Evolutionary conservation across 352 stramenopile species (phyloP), one percentile per base, ranked within the genome.

Genomic region (Pythium phragmitis): DNA sequence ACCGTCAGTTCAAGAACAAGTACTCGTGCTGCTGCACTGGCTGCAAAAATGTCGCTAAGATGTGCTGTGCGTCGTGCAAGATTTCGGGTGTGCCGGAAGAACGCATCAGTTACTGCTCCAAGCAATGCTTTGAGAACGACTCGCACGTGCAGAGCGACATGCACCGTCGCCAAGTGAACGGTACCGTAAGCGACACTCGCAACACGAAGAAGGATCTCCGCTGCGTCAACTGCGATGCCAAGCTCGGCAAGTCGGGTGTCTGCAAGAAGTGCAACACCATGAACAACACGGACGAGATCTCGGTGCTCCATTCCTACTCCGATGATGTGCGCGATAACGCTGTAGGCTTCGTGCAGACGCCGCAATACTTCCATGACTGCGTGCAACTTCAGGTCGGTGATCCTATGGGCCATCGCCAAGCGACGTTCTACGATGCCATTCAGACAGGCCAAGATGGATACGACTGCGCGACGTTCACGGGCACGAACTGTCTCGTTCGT

Each of bases 31-130:
- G 75, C 51, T 81, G 73, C 48, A 77, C 73, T 21, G 82, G 87
- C 8, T 94, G 87, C 74, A 80, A 79, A 41, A 92, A 94, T 42
- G 79, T 92, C 45, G 87, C 76, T 8, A 91, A 90, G 67, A 87
- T 95, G 68, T 95, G 80, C 68, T 95, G 87, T 43, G 81, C 87
- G 7, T 91, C 80, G 47, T 95, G 85, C 74, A 88, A 95, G 69
- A 93, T 89, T 53, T 82, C 85, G 0, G 81, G 87, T 57, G 87
- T 95, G 9, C 87, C 87, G 2, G 87, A 95, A 57, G 80, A 92
- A 42, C 77, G 70, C n/a, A 94, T 94, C 57, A 91, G 78, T 50
- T 94, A 87, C 76, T 95, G 87, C 71, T 94, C 85, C 19, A 92
- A 92, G 69, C 80, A 94, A 36, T 95, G 87, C 65, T 95, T 95